Conservation (phyloP, 495 filamentous ascomycete species). For the Baudoinia panamericana region DNA sequence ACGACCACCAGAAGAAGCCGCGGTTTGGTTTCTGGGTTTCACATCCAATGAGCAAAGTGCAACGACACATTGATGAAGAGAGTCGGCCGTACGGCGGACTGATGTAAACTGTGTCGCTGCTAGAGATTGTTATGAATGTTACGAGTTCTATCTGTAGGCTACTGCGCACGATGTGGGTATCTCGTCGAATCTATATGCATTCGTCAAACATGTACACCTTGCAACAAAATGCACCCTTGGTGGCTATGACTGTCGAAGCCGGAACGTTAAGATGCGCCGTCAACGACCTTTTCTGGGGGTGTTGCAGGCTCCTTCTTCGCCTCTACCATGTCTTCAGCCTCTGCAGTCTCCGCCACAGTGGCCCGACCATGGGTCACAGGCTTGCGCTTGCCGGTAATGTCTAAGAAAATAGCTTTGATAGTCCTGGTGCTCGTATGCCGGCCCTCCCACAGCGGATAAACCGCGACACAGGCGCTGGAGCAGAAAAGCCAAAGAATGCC, state of each 20-base stretch:
- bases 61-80: background rate
- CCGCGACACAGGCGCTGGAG: slow-evolving; percentile 49
- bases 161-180: no score
- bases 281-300: slow-evolving; percentile 9
- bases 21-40: slow-evolving; percentile 10
- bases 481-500: slow-evolving; percentile 82
- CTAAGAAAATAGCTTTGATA: slow-evolving; percentile 50
- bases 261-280: no score
- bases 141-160: no score
- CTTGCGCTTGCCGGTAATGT: slow-evolving; percentile 50
- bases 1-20: slow-evolving; percentile 3
- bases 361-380: slow-evolving; percentile 20
- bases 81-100: slow-evolving; percentile 2
- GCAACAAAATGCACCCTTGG: no score
- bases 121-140: no score
- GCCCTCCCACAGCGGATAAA: slow-evolving; percentile 78
- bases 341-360: slow-evolving; percentile 16
- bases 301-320: slow-evolving; percentile 14
- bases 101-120: no score
- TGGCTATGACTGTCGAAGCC: no score
- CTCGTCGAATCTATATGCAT: no score
- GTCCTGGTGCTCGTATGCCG: slow-evolving; percentile 53
- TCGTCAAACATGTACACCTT: no score
- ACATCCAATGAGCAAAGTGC: background rate
- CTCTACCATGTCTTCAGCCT: slow-evolving; percentile 15